These are phyloP conservation scores for Stromatinia cepivora DNA, from an alignment of 2,329 filamentous ascomycete species.

Conservation along the genomic window DNA sequence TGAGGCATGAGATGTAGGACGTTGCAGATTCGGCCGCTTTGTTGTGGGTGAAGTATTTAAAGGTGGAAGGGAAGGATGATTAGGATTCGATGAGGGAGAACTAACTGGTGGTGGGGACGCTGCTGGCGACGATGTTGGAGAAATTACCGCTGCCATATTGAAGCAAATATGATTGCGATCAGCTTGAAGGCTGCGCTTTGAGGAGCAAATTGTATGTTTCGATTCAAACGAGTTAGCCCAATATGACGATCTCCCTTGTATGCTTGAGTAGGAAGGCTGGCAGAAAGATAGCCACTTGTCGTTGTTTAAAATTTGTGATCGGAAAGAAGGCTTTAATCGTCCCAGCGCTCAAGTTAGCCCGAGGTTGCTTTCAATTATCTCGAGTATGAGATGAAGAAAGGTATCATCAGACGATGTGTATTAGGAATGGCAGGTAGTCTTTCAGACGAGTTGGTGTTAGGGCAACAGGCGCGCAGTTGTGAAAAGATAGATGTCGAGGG, in stretches of 20 bases:
- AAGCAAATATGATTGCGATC: conserved; percentile 23
- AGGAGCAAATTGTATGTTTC: not conserved
- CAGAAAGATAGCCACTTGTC: not conserved
- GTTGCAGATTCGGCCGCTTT: conserved; percentile 60
- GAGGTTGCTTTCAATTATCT: not conserved
- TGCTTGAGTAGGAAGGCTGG: conserved; percentile 22
- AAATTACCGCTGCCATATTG: conserved; percentile 52
- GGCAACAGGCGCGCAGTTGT: conserved; percentile 15
- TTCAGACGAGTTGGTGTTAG: conserved; percentile 6
- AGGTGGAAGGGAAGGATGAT: conserved; percentile 55
- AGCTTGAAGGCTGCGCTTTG: conserved; percentile 3
- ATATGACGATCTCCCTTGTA: conserved; percentile 30
- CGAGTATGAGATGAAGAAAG: not conserved
- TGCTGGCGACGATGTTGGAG: conserved; percentile 52
- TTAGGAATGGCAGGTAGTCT: conserved; percentile 3
- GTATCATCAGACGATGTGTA: conserved; percentile 4
- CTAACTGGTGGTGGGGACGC: conserved; percentile 53
- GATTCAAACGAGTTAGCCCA: conserved; percentile 11
- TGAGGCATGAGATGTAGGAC: conserved; percentile 73
- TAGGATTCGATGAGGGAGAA: conserved; percentile 49
- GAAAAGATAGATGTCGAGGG: not conserved
- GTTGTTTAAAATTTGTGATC: conserved; percentile 11
- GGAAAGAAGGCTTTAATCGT: not conserved
- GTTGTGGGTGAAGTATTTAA: conserved; percentile 55
- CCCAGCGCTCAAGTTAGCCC: conserved; percentile 8